Conservation (phyloP, 306 rosid species). For the Datisca glomerata region DNA sequence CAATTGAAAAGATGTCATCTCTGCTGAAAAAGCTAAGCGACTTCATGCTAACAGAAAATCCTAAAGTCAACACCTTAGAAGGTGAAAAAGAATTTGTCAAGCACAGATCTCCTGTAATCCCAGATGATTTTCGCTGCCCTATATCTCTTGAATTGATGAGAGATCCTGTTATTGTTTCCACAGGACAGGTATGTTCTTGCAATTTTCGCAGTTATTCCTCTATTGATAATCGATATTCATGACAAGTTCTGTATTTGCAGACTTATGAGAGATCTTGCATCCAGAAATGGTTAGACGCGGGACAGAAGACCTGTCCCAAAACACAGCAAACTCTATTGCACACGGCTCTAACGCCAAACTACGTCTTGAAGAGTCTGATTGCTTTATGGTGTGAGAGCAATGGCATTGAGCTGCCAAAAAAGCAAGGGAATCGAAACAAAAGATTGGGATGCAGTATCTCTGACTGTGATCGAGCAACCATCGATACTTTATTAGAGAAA, state of each 20-base stretch:
- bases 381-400: slow-evolving; percentile 96
- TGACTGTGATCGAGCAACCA: slow-evolving; percentile 68
- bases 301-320: slow-evolving; percentile 92
- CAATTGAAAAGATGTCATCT: slow-evolving; percentile 42
- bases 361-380: slow-evolving; percentile 88
- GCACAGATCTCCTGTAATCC: slow-evolving; percentile 95
- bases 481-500: slow-evolving; percentile 41
- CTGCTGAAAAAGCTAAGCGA: slow-evolving; percentile 65
- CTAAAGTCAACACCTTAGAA: slow-evolving; percentile 33
- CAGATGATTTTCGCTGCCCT: slow-evolving; percentile 96
- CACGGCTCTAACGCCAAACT: slow-evolving; percentile 93
- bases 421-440: slow-evolving; percentile 51
- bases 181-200: slow-evolving; percentile 72
- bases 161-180: slow-evolving; percentile 93
- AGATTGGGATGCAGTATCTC: slow-evolving; percentile 58
- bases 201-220: not conserved
- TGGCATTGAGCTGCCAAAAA: slow-evolving; percentile 83
- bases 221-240: slow-evolving; percentile 7
- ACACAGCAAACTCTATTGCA: slow-evolving; percentile 80
- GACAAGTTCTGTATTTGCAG: slow-evolving; percentile 29
- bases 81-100: slow-evolving; percentile 37
- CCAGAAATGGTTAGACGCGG: slow-evolving; percentile 97
- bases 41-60: slow-evolving; percentile 41
- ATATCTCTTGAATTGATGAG: slow-evolving; percentile 92
- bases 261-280: slow-evolving; percentile 90